A percentile compares a stretch with the other conserved stretches of the same genome.
Conservation (phyloP, 2,329 filamentous ascomycete species). For the Stemphylium beticola region DNA sequence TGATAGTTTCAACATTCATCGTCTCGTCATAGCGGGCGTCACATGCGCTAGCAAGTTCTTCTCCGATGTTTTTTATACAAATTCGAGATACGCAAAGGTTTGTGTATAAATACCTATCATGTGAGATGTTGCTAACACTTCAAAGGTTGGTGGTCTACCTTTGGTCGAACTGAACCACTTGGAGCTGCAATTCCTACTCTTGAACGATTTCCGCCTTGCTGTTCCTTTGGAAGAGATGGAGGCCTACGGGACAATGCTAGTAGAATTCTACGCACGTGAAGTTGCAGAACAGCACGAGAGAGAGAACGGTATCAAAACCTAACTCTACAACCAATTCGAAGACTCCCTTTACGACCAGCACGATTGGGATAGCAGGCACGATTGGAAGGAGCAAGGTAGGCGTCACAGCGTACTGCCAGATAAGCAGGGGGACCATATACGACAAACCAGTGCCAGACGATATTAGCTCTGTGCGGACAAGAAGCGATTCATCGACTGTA, state of each 20-base stretch:
- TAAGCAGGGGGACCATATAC: background rate
- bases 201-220: slow-evolving; percentile 95
- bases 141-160: slow-evolving; percentile 91
- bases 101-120: slow-evolving; percentile 30
- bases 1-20: slow-evolving; percentile 98
- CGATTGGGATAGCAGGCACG: background rate
- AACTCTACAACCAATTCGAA: slow-evolving; percentile 6
- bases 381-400: background rate
- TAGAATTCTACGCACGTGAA: slow-evolving; percentile 95
- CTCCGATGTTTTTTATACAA: slow-evolving; percentile 98
- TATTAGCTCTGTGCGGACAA: slow-evolving; percentile 9
- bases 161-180: slow-evolving; percentile 93
- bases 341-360: background rate
- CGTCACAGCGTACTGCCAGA: background rate
- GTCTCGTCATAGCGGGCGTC: slow-evolving; percentile 93
- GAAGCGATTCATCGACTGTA: background rate
- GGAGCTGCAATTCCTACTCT: slow-evolving; percentile 90
- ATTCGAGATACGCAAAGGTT: slow-evolving; percentile 99
- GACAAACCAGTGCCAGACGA: slow-evolving; percentile 2
- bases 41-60: slow-evolving; percentile 99
- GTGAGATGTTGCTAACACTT: slow-evolving; percentile 13
- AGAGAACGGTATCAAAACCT: slow-evolving; percentile 25
- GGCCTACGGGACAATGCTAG: slow-evolving; percentile 96
- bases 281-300: slow-evolving; percentile 69
- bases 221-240: slow-evolving; percentile 95